phyloP scores from a whole-genome alignment of 1,284 basidiomycete species.

The Papiliotrema terrestris region DNA sequence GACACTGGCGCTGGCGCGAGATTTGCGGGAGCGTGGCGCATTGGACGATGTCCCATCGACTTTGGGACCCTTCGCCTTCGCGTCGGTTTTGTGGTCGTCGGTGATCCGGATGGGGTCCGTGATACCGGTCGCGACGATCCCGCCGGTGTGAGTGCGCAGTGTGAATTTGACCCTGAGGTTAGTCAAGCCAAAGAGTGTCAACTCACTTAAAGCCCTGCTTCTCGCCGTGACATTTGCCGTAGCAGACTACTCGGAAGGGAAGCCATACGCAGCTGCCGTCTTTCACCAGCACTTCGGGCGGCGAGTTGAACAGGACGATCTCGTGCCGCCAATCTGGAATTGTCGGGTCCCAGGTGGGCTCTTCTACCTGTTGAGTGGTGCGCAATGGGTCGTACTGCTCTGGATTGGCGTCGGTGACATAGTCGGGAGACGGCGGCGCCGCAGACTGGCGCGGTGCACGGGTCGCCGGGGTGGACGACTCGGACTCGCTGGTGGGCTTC shows the following conservation, averaged over 20 bases:
- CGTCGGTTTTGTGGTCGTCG: conserved; percentile 91
- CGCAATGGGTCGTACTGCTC: conserved; percentile 40
- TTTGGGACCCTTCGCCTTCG: conserved; percentile 33
- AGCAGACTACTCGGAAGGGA: conserved; percentile 95
- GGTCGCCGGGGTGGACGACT: conserved; percentile 11
- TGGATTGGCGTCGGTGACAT: conserved; percentile 39
- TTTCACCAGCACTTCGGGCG: conserved; percentile 84
- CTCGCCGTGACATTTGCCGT: conserved; percentile 97
- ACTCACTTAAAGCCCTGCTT: conserved; percentile 79
- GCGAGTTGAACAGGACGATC: conserved; percentile 94
- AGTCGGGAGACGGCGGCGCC: conserved; percentile 29
- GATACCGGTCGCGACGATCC: conserved; percentile 75
- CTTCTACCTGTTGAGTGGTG: conserved; percentile 38
- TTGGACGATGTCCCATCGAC: conserved; percentile 19
- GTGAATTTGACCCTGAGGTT: conserved; percentile 72
- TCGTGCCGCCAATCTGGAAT: conserved; percentile 52
- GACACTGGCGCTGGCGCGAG: conserved; percentile 26
- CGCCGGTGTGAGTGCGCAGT: conserved; percentile 75
- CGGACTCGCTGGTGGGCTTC: conserved; percentile 29
- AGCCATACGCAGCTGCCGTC: conserved; percentile 76
- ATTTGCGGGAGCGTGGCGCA: conserved; percentile 32
- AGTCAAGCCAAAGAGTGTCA: not conserved
- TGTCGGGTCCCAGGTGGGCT: conserved; percentile 41
- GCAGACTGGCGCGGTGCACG: conserved; percentile 10
- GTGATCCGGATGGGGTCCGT: conserved; percentile 98